These are phyloP conservation scores for Aquilaria malaccensis DNA, from an alignment of 345 rosid species.

Conservation along the genomic window DNA sequence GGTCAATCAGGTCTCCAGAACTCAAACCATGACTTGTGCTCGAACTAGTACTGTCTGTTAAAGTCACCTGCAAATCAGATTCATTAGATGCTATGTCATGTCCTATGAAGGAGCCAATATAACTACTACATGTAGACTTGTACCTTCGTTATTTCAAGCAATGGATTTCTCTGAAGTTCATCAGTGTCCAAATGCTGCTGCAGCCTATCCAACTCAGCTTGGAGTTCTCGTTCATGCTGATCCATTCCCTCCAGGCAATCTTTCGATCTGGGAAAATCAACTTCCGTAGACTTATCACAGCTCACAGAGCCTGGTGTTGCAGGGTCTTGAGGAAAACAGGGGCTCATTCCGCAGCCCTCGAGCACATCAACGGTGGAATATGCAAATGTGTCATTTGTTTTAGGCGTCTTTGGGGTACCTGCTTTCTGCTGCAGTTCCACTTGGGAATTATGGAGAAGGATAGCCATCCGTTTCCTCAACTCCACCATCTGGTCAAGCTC, in stretches of 20 bases:
- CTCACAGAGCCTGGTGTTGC: constrained; percentile 14
- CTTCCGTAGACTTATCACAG: constrained; percentile 24
- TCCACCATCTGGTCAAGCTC: constrained; percentile 52
- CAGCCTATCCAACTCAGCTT: constrained; percentile 56
- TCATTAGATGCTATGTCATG: not conserved
- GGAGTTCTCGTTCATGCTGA: constrained; percentile 68
- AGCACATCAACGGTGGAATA: constrained; percentile 19
- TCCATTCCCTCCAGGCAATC: constrained; percentile 40
- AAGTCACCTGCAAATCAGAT: constrained; percentile 13
- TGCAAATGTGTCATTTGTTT: constrained; percentile 13
- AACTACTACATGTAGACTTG: not conserved
- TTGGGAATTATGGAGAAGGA: constrained; percentile 30
- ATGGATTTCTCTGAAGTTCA: constrained; percentile 12
- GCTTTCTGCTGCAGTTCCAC: constrained; percentile 23
- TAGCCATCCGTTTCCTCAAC: constrained; percentile 44
- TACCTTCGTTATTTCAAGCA: constrained; percentile 29
- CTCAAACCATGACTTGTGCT: constrained; percentile 14
- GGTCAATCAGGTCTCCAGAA: constrained; percentile 33
- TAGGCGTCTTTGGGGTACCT: constrained; percentile 11
- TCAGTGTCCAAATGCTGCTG: constrained; percentile 46
- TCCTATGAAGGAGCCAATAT: not conserved
- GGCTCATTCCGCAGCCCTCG: constrained; percentile 24
- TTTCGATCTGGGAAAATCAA: constrained; percentile 16
- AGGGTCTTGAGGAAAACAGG: not conserved
- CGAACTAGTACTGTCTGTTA: constrained; percentile 10